A percentile compares a stretch with the other conserved stretches of the same genome.
These are phyloP conservation scores for Cryptosporidium meleagridis DNA, from an alignment of 169 alveolate species.

Conservation along the genomic window DNA sequence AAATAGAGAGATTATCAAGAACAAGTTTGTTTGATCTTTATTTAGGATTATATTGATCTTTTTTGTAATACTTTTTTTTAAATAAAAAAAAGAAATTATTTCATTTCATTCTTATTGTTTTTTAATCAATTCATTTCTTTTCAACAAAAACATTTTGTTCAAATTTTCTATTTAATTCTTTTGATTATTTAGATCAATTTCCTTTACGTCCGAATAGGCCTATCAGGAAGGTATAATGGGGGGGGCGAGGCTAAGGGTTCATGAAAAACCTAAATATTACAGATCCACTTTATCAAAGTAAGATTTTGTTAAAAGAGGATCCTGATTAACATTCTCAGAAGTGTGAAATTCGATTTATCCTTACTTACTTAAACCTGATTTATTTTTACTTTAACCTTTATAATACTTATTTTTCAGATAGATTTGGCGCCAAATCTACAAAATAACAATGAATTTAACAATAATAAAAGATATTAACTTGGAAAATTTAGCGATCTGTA, in stretches of 20 bases:
- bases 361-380: background rate
- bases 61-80: constrained; percentile 2
- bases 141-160: background rate
- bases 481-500: background rate
- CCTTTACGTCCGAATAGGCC: background rate
- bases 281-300: background rate
- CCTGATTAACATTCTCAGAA: background rate
- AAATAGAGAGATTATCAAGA: background rate
- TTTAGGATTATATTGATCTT: constrained; percentile 7
- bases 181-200: no score
- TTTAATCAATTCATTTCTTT: no score
- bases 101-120: no score
- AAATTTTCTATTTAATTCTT: no score
- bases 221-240: background rate
- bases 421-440: constrained; percentile 1
- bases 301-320: background rate
- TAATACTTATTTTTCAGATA: background rate
- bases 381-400: no score
- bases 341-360: background rate
- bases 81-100: no score
- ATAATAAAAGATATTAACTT: background rate
- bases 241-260: background rate
- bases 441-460: background rate
- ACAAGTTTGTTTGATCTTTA: background rate
- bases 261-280: background rate